Evolutionary conservation across 176 grass and related monocot species (phyloP), one percentile per base, ranked within the genome.

Genomic region (Carex scoparia): DNA sequence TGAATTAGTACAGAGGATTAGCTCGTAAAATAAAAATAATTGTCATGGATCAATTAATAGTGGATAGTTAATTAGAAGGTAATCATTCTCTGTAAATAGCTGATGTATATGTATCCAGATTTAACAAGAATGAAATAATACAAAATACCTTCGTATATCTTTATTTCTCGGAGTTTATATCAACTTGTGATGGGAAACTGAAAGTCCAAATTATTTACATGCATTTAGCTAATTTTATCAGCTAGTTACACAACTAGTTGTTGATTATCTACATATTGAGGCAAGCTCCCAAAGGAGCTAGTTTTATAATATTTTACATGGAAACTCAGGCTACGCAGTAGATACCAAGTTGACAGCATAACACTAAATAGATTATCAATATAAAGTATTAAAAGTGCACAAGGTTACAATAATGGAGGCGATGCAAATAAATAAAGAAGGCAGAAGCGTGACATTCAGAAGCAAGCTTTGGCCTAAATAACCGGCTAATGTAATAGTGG

Each of bases 401-500:
- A 98, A 30, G 77, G 96, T 94, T 1, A 91, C 91, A 6, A 56
- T 12, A 28, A 94, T 85, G 81, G 96, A 98, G 19, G 12, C 85
- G 13, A 95, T 71, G 84, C 93, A 92, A 53, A 98, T 95, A 53
- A 94, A 82, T 2, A 99, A 89, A n/a, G 96, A 88, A 71, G 91
- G 93, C 18, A 98, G 85, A 3, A 98, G 87, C 7, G 96, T 98
- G 68, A 95, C 49, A 68, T 94, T 98, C 27, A 98, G 90, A 56
- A 98, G 93, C 18, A 86, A 76, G 60, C 88, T 88, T 48, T 86
- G 60, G 12, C 93, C 89, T 4, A 98, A 89, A 77, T 93, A 94
- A 12, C 95, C 95, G 0, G 95, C 93, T n/a, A 91, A 88, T n/a
- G 95, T 98, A 42, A 95, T 98, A 0, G 93, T 98, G 1, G 62